Conservation (phyloP, 2,329 filamentous ascomycete genomes). For the Fusarium praegraminearum region DNA sequence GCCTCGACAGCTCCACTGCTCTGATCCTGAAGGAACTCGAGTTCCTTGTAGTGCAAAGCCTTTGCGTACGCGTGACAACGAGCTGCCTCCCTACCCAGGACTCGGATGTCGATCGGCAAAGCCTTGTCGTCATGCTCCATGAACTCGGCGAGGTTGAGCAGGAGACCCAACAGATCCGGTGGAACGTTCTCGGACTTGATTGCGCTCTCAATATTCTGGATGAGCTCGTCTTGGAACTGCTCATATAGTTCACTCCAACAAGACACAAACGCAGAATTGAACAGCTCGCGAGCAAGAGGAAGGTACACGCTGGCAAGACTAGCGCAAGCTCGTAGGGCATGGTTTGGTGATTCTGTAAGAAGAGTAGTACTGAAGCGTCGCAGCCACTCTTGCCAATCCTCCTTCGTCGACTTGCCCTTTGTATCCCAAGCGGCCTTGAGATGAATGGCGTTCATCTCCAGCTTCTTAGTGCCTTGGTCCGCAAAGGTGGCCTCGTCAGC, state of each 20-base stretch:
- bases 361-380: conserved; percentile 95
- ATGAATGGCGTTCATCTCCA: conserved; percentile 97
- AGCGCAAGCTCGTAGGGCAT: conserved; percentile 92
- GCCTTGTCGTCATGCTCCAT: conserved; percentile 99
- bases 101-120: conserved; percentile 94
- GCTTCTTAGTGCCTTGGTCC: conserved; percentile 90
- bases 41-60: conserved; percentile 97
- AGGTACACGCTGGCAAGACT: conserved; percentile 91
- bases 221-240: conserved; percentile 95
- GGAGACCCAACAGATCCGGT: conserved; percentile 91
- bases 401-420: conserved; percentile 93
- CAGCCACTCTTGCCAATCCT: conserved; percentile 99
- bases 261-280: conserved; percentile 98
- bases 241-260: conserved; percentile 99
- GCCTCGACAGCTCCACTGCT: conserved; percentile 96
- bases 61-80: conserved; percentile 99
- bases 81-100: conserved; percentile 92
- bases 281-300: conserved; percentile 90
- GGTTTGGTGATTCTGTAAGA: conserved; percentile 94
- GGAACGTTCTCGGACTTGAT: conserved; percentile 96
- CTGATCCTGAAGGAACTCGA: conserved; percentile 98
- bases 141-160: conserved; percentile 97
- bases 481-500: conserved; percentile 84
- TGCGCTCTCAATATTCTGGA: conserved; percentile 93
- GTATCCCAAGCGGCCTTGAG: conserved; percentile 98